These are phyloP conservation scores for Quercus variabilis DNA, from an alignment of 306 rosid genomes.

Conservation along the genomic window DNA sequence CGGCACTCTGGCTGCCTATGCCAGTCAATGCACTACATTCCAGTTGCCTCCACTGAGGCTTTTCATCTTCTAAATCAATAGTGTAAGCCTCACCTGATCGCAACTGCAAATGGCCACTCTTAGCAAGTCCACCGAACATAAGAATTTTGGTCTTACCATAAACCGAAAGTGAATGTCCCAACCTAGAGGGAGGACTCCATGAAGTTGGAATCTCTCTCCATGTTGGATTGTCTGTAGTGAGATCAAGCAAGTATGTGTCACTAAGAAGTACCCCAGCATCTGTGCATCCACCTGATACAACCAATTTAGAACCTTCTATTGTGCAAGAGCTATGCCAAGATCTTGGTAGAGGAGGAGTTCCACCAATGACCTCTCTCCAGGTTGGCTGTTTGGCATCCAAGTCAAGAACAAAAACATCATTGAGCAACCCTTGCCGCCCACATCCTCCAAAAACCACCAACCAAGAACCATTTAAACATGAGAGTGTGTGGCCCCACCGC, in stretches of 20 bases:
- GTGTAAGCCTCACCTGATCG: conserved; percentile 93
- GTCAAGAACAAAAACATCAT: conserved; percentile 93
- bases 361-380: conserved; percentile 86
- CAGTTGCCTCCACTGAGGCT: conserved; percentile 84
- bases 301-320: conserved; percentile 88
- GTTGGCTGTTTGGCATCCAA: conserved; percentile 97
- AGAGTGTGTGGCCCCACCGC: conserved; percentile 96
- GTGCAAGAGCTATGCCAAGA: conserved; percentile 99
- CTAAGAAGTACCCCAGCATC: conserved; percentile 90
- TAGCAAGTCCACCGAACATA: conserved; percentile 98
- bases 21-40: conserved; percentile 69
- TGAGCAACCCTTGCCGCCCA: conserved; percentile 87
- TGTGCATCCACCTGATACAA: conserved; percentile 93
- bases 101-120: conserved; percentile 79
- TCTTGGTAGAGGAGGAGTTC: conserved; percentile 88
- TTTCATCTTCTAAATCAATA: conserved; percentile 76
- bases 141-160: conserved; percentile 83
- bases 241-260: conserved; percentile 81
- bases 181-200: conserved; percentile 86
- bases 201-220: conserved; percentile 91
- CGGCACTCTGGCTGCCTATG: conserved; percentile 74
- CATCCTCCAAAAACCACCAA: conserved; percentile 93
- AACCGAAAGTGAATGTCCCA: conserved; percentile 93
- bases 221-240: conserved; percentile 60
- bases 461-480: conserved; percentile 87